Evolutionary conservation across 441 rosid species (phyloP), one percentile per base, ranked within the genome.

Genomic region (Macaranga tanarius): DNA sequence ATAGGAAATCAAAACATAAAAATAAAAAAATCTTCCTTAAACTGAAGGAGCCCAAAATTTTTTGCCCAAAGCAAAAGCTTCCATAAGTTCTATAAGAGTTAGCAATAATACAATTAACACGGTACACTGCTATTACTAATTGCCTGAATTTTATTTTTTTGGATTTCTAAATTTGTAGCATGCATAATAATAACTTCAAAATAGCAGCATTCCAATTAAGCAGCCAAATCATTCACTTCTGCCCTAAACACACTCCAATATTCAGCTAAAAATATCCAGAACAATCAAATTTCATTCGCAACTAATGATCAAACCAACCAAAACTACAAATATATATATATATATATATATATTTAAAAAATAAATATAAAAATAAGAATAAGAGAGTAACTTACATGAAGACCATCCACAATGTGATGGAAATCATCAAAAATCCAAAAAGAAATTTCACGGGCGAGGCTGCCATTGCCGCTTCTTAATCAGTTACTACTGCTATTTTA

Each of bases 401-500:
- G 77, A 91, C 80, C 83, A 93, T 72, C 98, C 98, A 95, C 73
- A 95, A 81, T 78, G 87, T 76, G 82, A 95, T 80, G 79, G 92
- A 95, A 78, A 84, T 81, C 65, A 88, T 76, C 69, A 95, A 81
- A 87, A 95, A 95, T 19, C 97, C 96, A 65, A 91, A 86, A 82
- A 95, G 90, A 85, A 95, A 88, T 76, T 88, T 91, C 62, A 88
- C 99, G n/a, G 95, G 97, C 58, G 98, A 93, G 80, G 89, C 92
- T 60, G 88, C 89, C 98, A 92, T 93, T 77, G 59, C 61, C 73
- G 71, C 70, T 77, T 73, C 70, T 13, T 23, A 79, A 72, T 48
- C 51, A 69, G 51, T n/a, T n/a, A n/a, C n/a, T 5, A 31, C 38
- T 31, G 38, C 38, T 5, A 1, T 5, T 31, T 31, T 31, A 31